Evolutionary conservation across 1,284 basidiomycete species (phyloP), one percentile per base, ranked within the genome.

Genomic region (Cryptococcus maquisensis): DNA sequence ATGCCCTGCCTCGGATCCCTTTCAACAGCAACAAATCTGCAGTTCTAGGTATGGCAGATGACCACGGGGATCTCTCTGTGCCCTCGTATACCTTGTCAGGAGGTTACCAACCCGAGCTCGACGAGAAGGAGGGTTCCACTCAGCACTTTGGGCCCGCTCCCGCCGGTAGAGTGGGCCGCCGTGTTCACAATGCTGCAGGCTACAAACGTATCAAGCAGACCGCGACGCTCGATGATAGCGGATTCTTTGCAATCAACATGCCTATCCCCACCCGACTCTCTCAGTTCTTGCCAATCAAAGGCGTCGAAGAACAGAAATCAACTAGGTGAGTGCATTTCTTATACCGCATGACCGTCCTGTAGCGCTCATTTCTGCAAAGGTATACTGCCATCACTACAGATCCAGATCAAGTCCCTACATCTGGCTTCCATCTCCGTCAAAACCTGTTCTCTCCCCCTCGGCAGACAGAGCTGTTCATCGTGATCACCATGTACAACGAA

Each of bases 401-500:
- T 68, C 93, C 96, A 0, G 90, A 99, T 69, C 87, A 93, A 39
- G 97, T 98, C 69, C 85, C 90, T 67, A 81, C 81, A 58, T 84
- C 85, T 41, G 85, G 87, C 7, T 92, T 91, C 68, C 87, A 87
- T 52, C 80, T 98, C 32, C 82, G 95, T 42, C 94, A 97, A 68
- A 88, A 88, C 64, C 81, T 87, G 65, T 84, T 79, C 64, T 83
- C 84, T 38, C 71, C 73, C 1, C 71, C 73, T 6, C 81, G 94
- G 41, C 83, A 86, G 59, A 98, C 93, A 1, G 96, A 98, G 69
- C 74, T 98, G 46, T 90, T 96, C 77, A 87, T 96, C 73, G 88
- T 90, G 59, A 88, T 98, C 69, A 98, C 95, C 20, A 93, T 98
- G 91, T 96, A 88, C 74, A 95, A 94, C 63, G 96, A 98, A 78